Evolutionary conservation across 306 rosid genomes (phyloP).

Genomic region (Pterocarpus macrocarpus): DNA sequence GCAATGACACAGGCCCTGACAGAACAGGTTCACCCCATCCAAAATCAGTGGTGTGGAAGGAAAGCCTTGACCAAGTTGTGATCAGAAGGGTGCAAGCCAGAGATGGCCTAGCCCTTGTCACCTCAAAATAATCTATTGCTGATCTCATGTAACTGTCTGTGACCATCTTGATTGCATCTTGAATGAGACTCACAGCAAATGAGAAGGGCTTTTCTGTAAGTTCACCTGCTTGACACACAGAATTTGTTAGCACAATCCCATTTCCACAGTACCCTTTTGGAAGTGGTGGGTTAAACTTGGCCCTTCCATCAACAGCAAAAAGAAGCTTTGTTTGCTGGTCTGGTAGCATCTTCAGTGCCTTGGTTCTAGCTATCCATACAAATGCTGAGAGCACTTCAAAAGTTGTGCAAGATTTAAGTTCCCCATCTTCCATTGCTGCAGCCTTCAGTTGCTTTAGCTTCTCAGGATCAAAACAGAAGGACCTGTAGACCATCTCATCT

Average conservation of each 20-base stretch:
- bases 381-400: conserved; percentile 90
- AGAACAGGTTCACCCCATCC: conserved; percentile 97
- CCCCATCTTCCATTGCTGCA: conserved; percentile 73
- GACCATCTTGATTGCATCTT: conserved; percentile 74
- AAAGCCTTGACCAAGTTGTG: conserved; percentile 90
- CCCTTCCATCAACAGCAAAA: conserved; percentile 87
- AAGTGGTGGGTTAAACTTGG: conserved; percentile 71
- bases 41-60: conserved; percentile 82
- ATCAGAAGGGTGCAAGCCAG: conserved; percentile 82
- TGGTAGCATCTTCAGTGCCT: conserved; percentile 66
- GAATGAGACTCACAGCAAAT: conserved; percentile 66
- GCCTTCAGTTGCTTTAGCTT: conserved; percentile 68
- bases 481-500: conserved; percentile 71
- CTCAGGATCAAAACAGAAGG: conserved; percentile 80
- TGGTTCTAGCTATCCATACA: conserved; percentile 88
- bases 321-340: conserved; percentile 86
- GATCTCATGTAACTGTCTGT: conserved; percentile 83
- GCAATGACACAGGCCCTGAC: conserved; percentile 91
- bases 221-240: conserved; percentile 75
- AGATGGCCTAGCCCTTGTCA: conserved; percentile 89
- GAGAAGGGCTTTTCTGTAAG: conserved; percentile 71
- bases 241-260: conserved; percentile 77
- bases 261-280: conserved; percentile 87
- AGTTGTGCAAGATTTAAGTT: conserved; percentile 67
- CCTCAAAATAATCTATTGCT: conserved; percentile 90